A percentile compares a stretch with the other conserved stretches of the same genome.
Evolutionary conservation across 2,329 filamentous ascomycete genomes (phyloP).

Genomic region (Graphiopsis chlorocephala): DNA sequence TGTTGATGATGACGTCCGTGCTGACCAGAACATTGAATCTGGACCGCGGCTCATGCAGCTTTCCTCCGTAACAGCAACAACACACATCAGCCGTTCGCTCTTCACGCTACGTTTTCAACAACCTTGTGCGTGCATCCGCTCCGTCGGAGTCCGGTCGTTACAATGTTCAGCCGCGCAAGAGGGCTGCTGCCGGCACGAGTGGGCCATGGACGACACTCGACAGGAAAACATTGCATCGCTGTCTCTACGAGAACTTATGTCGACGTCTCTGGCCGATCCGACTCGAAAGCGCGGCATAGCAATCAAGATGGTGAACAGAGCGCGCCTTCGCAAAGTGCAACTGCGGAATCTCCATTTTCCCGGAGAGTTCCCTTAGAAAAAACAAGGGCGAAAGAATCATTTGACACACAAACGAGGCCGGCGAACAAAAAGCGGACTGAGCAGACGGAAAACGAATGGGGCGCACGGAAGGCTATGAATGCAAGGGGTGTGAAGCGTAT

Average conservation of each 20-base stretch:
- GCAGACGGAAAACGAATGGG: neutral
- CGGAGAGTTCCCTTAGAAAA: neutral
- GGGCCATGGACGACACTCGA: neutral
- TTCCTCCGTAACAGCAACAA: neutral
- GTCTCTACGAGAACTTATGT: neutral
- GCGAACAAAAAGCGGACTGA: neutral
- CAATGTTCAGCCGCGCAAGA: constrained; percentile 5
- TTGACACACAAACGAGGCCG: neutral
- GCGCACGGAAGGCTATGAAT: too few relatives aligned
- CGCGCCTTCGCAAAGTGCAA: neutral
- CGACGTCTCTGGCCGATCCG: neutral
- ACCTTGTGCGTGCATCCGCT: neutral
- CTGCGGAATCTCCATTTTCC: neutral
- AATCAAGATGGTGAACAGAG: neutral
- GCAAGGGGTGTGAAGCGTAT: neutral
- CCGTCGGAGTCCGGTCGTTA: neutral
- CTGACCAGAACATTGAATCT: constrained; percentile 1
- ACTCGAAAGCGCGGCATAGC: neutral
- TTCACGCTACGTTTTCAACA: neutral
- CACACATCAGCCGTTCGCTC: neutral
- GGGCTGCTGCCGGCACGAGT: neutral
- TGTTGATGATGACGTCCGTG: neutral
- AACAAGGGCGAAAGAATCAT: neutral
- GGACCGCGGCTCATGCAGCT: neutral
- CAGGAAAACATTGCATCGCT: neutral